Evolutionary conservation across 1,284 basidiomycete genomes (phyloP), one percentile per base, ranked within the genome.

Genomic region (Gymnopus androsaceus): DNA sequence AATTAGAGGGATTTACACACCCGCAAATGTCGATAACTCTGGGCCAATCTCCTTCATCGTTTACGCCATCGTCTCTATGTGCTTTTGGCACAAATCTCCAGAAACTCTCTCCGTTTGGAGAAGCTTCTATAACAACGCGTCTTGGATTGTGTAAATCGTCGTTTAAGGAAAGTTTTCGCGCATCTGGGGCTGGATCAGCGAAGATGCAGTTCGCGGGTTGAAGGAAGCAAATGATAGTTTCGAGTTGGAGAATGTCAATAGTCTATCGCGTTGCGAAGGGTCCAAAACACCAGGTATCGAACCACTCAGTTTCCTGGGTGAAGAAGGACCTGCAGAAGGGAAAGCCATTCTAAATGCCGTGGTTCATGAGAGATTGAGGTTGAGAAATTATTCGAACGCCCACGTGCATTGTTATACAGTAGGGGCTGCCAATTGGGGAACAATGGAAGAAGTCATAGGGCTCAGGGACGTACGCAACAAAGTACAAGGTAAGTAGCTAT

Each of bases 41-140:
- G 12, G 89, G 89, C 82, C 87, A 91, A 5, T 63, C 49, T 0
- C 89, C 89, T 68, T 91, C 88, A 55, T 87, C 79, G 40, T 67
- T 65, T 4, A 81, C 80, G 3, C 79, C 82, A 3, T 77, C 75
- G 44, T 81, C 82, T 53, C 74, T 69, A 45, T 74, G 77, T 6
- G 89, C 88, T 45, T 77, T 81, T 27, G 89, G 88, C 12, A 91
- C 86, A 68, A 87, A 91, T 44, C 89, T 77, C 88, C 88, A 91
- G 56, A 75, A 77, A 51, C 72, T 78, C 30, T 74, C 71, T 9
- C 81, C 82, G 23, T 74, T 74, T 0, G 80, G 74, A 2, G 77
- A 70, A 2, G 75, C 82, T 70, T 91, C 88, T 38, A 90, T 74
- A 1, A 90, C 86, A 62, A 91, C 75, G 47, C 88, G 85, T 67